Evolutionary conservation across 2,329 filamentous ascomycete species (phyloP).

Genomic region (Hymenoscyphus occultus): DNA sequence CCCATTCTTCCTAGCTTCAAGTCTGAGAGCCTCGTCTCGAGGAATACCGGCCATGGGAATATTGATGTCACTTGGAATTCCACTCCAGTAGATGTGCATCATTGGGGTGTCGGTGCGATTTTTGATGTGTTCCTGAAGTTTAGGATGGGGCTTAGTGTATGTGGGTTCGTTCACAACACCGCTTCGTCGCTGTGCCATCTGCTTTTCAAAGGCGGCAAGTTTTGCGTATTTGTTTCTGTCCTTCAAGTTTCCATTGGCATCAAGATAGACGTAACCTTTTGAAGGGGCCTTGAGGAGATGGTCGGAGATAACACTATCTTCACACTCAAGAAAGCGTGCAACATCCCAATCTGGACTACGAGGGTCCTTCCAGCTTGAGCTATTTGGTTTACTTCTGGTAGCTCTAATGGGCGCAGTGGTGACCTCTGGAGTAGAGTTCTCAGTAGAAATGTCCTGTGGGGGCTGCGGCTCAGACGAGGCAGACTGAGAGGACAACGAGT

Average conservation of each 20-base stretch:
- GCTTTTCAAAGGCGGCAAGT: background rate
- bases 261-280: constrained; percentile 22
- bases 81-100: constrained; percentile 22
- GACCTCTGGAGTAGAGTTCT: background rate
- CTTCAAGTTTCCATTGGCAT: constrained; percentile 19
- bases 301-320: constrained; percentile 22
- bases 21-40: constrained; percentile 10
- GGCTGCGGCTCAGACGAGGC: background rate
- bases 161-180: no score
- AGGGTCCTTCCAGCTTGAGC: constrained; percentile 23
- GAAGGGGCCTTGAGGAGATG: constrained; percentile 21
- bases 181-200: background rate
- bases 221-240: constrained; percentile 21
- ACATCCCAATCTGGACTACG: constrained; percentile 26
- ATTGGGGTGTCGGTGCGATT: constrained; percentile 25
- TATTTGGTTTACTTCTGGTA: background rate
- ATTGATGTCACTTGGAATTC: constrained; percentile 16
- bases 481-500: background rate
- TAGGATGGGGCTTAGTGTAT: constrained; percentile 24
- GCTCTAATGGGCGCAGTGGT: background rate
- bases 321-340: constrained; percentile 19
- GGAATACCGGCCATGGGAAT: constrained; percentile 28
- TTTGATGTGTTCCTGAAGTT: constrained; percentile 22
- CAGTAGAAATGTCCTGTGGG: background rate
- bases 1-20: no score